Percentiles rank a stretch among this genome's conserved stretches.
These are phyloP conservation scores for Fusarium sp. DNA, from an alignment of 2,329 filamentous ascomycete species.

Conservation along the genomic window DNA sequence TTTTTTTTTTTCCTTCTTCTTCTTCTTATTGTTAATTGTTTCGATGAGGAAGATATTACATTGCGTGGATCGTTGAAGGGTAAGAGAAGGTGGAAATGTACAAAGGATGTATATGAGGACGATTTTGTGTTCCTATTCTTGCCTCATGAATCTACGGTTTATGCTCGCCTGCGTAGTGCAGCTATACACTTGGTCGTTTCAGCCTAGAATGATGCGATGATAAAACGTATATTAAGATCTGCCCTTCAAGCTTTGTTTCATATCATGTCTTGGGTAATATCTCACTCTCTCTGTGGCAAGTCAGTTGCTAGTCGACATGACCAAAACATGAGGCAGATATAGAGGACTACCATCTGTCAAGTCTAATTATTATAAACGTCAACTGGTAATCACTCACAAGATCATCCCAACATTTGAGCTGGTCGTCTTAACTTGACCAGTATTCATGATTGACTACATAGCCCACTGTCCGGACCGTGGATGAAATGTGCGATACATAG, in stretches of 20 bases:
- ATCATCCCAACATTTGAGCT: not conserved
- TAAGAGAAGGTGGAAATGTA: not conserved
- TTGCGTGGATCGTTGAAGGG: not conserved
- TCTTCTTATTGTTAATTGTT: not conserved
- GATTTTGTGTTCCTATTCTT: slow-evolving; percentile 1
- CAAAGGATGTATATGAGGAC: slow-evolving; percentile 5
- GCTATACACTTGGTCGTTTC: not conserved
- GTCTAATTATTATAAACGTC: too few relatives aligned
- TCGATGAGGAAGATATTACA: not conserved
- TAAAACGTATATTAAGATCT: not conserved
- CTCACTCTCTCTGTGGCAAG: too few relatives aligned
- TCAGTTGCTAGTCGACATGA: too few relatives aligned
- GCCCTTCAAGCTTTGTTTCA: not conserved
- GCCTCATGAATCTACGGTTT: not conserved
- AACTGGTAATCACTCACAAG: too few relatives aligned
- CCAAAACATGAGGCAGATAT: too few relatives aligned
- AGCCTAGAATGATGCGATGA: not conserved
- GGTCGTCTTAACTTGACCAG: not conserved
- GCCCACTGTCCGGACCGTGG: not conserved
- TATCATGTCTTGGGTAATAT: too few relatives aligned
- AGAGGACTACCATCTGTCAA: too few relatives aligned
- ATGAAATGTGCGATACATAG: slow-evolving; percentile 4
- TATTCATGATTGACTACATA: not conserved
- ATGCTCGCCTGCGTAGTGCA: not conserved
- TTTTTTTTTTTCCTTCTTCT: too few relatives aligned